Conservation (phyloP, 176 grass and related monocot species). For the Otatea glauca region DNA sequence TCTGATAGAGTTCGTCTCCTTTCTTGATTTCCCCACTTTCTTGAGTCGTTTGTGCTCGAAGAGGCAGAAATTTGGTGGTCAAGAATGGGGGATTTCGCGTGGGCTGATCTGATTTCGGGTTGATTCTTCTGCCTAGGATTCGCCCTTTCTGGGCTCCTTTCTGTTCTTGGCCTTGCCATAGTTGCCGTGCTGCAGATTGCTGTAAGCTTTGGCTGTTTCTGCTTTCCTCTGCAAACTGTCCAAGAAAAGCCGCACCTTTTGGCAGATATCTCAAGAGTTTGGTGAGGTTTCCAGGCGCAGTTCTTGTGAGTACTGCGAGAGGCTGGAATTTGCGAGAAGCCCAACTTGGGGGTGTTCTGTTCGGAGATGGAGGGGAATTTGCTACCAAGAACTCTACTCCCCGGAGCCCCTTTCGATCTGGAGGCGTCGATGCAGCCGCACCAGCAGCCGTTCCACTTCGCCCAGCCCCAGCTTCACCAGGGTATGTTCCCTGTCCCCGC, state of each 20-base stretch:
- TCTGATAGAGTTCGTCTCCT: neutral
- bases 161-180: constrained; percentile 8
- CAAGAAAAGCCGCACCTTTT: constrained; percentile 21
- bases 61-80: too few species aligned
- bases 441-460: constrained; percentile 35
- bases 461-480: constrained; percentile 34
- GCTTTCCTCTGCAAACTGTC: neutral
- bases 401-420: constrained; percentile 36
- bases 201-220: constrained; percentile 17
- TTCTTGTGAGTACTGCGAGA: constrained; percentile 23
- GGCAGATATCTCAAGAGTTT: neutral
- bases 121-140: neutral
- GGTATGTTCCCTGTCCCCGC: constrained; percentile 28
- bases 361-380: constrained; percentile 55
- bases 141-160: neutral
- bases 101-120: too few species aligned
- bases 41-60: too few species aligned
- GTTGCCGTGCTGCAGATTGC: constrained; percentile 14
- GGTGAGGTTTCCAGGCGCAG: neutral
- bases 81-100: too few species aligned
- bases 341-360: neutral
- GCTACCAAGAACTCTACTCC: constrained; percentile 42
- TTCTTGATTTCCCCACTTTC: neutral
- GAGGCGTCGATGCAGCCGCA: constrained; percentile 28
- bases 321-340: neutral